phyloP scores from a whole-genome alignment of 2,329 filamentous ascomycete genomes.

The Acrodontium crateriforme region DNA sequence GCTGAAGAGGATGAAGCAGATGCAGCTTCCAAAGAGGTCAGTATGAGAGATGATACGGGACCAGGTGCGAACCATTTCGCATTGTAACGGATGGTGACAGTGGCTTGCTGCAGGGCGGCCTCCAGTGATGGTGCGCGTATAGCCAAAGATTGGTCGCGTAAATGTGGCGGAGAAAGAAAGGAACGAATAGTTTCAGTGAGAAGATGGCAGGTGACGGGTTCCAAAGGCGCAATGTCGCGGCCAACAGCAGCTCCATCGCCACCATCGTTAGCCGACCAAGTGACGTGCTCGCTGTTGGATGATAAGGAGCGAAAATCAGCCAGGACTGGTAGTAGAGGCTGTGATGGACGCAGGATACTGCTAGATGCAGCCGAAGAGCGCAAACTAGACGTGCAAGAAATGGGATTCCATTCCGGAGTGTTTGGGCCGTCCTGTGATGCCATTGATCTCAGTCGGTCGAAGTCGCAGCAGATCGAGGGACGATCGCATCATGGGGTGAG shows the following conservation, averaged over 20 bases:
- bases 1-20: slow-evolving; percentile 15
- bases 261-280: slow-evolving; percentile 2
- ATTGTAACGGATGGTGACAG: slow-evolving; percentile 15
- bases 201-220: slow-evolving; percentile 12
- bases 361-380: too few relatives aligned
- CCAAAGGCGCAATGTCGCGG: slow-evolving; percentile 15
- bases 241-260: slow-evolving; percentile 1
- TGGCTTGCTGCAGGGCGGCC: slow-evolving; percentile 10
- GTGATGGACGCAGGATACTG: too few relatives aligned
- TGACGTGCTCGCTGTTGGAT: slow-evolving; percentile 3
- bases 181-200: slow-evolving; percentile 10
- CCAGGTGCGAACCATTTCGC: slow-evolving; percentile 20
- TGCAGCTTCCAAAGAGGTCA: slow-evolving; percentile 12
- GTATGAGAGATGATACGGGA: slow-evolving; percentile 11
- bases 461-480: too few relatives aligned
- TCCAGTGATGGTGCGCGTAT: slow-evolving; percentile 5
- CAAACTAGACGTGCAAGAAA: slow-evolving; percentile 16
- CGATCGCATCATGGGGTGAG: too few relatives aligned
- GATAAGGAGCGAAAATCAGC: slow-evolving; percentile 2
- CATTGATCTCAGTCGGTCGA: too few relatives aligned
- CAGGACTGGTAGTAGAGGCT: too few relatives aligned
- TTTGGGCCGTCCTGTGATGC: slow-evolving; percentile 14
- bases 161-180: slow-evolving; percentile 2
- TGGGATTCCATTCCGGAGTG: slow-evolving; percentile 16
- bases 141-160: neutral